Percentiles rank a stretch among this genome's conserved stretches.
Conservation (phyloP, 2,329 filamentous ascomycete genomes). For the Didymella pomorum region DNA sequence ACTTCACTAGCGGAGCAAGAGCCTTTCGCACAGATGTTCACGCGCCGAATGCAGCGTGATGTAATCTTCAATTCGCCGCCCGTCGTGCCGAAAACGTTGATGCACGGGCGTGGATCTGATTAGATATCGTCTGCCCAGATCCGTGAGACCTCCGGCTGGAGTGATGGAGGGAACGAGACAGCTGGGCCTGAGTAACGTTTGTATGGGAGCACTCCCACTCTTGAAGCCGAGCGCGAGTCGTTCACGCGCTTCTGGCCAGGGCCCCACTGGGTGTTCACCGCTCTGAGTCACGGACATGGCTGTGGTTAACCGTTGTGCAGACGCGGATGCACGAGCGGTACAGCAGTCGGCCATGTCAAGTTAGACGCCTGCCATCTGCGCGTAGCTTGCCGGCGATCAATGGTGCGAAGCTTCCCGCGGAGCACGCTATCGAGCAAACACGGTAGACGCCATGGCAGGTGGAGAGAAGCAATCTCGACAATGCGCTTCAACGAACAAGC, state of each 20-base stretch:
- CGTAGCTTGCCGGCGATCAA: constrained; percentile 16
- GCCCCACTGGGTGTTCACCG: constrained; percentile 27
- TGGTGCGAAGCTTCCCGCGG: constrained; percentile 12
- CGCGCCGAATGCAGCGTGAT: constrained; percentile 23
- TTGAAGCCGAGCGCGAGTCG: constrained; percentile 8
- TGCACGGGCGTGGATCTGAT: constrained; percentile 22
- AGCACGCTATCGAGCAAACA: constrained; percentile 9
- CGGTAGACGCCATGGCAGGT: neutral
- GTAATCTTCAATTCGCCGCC: constrained; percentile 19
- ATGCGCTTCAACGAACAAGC: neutral
- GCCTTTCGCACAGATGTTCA: constrained; percentile 22
- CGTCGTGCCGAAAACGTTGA: constrained; percentile 14
- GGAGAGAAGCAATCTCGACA: neutral
- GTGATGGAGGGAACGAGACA: constrained; percentile 3
- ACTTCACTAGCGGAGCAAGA: constrained; percentile 20
- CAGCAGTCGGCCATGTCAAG: constrained; percentile 18
- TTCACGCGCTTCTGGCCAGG: constrained; percentile 13
- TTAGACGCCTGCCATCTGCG: constrained; percentile 15
- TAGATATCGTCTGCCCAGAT: constrained; percentile 14
- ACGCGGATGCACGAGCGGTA: constrained; percentile 19
- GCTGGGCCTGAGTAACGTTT: neutral
- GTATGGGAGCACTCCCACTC: neutral
- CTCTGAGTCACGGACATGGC: constrained; percentile 27
- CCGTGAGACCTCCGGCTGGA: neutral
- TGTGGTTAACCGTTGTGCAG: constrained; percentile 17